Percentiles rank a stretch among this genome's conserved stretches.
These are phyloP conservation scores for Naematelia aurantialba DNA, from an alignment of 768 basidiomycete genomes.

Conservation along the genomic window DNA sequence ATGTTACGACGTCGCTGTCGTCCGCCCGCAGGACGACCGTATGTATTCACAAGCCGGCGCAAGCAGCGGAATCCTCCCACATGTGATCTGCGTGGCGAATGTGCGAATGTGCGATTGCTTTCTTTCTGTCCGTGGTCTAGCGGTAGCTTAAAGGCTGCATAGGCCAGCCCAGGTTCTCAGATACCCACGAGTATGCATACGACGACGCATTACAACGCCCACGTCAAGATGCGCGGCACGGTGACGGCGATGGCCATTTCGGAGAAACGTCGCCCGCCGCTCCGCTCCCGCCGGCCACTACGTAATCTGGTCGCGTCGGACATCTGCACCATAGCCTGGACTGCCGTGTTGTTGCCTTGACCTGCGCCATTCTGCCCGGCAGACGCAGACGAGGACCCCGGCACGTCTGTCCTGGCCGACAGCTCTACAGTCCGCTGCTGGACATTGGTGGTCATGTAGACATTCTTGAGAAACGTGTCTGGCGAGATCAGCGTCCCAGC, in stretches of 20 bases:
- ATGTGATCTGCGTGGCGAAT: too few relatives aligned
- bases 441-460: slow-evolving; percentile 39
- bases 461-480: slow-evolving; percentile 33
- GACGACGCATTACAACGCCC: too few relatives aligned
- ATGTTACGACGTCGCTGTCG: too few relatives aligned
- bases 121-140: background rate
- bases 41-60: too few relatives aligned
- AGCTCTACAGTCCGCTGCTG: slow-evolving; percentile 26
- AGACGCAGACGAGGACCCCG: slow-evolving; percentile 11
- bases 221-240: too few relatives aligned
- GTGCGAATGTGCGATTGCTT: too few relatives aligned
- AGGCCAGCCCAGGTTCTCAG: too few relatives aligned
- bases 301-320: background rate
- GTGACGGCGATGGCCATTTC: too few relatives aligned
- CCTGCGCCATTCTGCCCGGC: background rate
- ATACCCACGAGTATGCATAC: too few relatives aligned
- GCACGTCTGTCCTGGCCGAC: slow-evolving; percentile 25
- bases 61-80: too few relatives aligned
- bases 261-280: too few relatives aligned
- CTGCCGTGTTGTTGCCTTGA: background rate
- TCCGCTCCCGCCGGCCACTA: background rate
- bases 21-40: too few relatives aligned
- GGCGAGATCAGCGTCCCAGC: background rate
- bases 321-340: background rate
- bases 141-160: background rate